Conservation (phyloP, 768 basidiomycete species). For the Inosperma sp. region DNA sequence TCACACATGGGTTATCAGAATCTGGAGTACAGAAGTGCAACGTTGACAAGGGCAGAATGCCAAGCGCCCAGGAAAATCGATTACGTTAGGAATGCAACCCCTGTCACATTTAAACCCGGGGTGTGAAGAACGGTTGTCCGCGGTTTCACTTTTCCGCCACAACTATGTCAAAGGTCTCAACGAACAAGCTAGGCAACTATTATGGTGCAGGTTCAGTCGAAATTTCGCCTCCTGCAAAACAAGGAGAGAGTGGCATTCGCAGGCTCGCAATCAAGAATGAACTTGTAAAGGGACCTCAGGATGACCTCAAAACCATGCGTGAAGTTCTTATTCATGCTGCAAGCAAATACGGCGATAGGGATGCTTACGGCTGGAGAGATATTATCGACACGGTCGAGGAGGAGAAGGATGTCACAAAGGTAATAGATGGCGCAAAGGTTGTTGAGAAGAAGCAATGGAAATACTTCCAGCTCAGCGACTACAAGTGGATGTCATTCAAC, state of each 20-base stretch:
- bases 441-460: constrained; percentile 94
- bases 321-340: constrained; percentile 76
- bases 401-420: constrained; percentile 84
- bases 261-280: constrained; percentile 53
- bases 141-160: not conserved
- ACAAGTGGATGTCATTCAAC: constrained; percentile 73
- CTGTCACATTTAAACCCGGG: no score
- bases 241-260: constrained; percentile 54
- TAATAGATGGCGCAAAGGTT: constrained; percentile 75
- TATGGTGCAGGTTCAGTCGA: constrained; percentile 65
- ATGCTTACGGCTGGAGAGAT: constrained; percentile 79
- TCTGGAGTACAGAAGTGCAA: no score
- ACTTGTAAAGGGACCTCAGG: constrained; percentile 60
- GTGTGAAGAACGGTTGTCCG: no score
- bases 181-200: constrained; percentile 40
- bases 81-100: no score
- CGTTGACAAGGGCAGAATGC: no score
- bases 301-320: constrained; percentile 75
- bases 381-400: constrained; percentile 70
- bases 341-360: constrained; percentile 66
- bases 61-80: no score
- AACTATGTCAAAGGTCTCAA: constrained; percentile 32
- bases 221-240: constrained; percentile 36
- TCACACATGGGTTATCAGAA: no score
- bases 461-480: constrained; percentile 88